A percentile compares a stretch with the other conserved stretches of the same genome.
Conservation (phyloP, 371 early-diverging fungal species). For the Apophysomyces ossiformis region DNA sequence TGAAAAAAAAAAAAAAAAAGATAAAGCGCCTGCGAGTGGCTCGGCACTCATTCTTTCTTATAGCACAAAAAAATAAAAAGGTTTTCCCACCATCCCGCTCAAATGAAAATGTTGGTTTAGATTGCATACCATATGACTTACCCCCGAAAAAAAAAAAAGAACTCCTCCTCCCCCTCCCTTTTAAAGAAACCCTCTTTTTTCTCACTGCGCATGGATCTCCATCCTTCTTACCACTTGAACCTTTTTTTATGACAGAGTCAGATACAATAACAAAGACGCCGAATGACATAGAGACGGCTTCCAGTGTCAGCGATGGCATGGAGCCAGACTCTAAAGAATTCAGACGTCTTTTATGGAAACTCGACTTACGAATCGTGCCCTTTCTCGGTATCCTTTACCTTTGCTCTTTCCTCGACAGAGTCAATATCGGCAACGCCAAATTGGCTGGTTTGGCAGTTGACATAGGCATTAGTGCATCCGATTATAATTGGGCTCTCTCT, state of each 20-base stretch:
- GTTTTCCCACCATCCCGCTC: too few species aligned
- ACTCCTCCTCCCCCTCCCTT: too few species aligned
- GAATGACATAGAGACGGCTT: not conserved
- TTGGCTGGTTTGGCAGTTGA: conserved; percentile 54
- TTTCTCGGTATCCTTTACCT: conserved; percentile 56
- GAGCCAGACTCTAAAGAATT: conserved; percentile 18
- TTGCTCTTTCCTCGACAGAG: conserved; percentile 58
- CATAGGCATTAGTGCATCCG: conserved; percentile 42
- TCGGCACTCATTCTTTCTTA: too few species aligned
- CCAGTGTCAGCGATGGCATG: not conserved
- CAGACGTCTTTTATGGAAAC: conserved; percentile 20
- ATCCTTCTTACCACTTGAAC: not conserved
- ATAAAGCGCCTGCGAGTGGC: too few species aligned
- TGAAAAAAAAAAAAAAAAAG: too few species aligned
- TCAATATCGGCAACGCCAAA: conserved; percentile 65
- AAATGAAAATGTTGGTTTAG: too few species aligned
- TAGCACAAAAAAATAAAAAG: too few species aligned
- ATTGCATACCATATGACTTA: not conserved
- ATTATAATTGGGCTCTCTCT: conserved; percentile 64
- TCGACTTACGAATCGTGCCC: conserved; percentile 29
- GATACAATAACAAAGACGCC: not conserved
- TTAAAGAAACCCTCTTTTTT: too few species aligned
- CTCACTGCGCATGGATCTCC: too few species aligned
- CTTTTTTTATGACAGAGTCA: conserved; percentile 1
- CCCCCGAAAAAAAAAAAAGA: not conserved